phyloP scores from a whole-genome alignment of 208 protist species.

The Wallacemonas sp. region DNA sequence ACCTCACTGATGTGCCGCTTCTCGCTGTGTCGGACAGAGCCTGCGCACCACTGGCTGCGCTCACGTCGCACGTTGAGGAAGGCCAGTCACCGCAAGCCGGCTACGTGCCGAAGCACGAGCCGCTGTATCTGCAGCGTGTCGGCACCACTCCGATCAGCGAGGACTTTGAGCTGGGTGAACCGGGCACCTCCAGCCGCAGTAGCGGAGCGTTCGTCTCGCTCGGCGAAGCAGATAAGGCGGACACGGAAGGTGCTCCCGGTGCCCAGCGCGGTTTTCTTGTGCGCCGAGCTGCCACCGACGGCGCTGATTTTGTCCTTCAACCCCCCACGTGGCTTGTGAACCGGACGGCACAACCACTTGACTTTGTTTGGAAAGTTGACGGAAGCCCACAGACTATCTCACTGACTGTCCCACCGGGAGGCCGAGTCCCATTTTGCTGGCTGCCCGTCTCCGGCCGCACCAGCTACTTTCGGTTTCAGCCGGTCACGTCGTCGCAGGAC shows the following conservation, averaged over 20 bases:
- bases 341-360: neutral
- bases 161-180: slow-evolving; percentile 23
- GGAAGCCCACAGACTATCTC: neutral
- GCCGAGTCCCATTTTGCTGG: neutral
- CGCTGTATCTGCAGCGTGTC: slow-evolving; percentile 31
- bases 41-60: neutral
- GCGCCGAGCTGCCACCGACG: neutral
- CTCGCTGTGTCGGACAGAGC: neutral
- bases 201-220: slow-evolving; percentile 31
- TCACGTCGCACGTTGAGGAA: no score
- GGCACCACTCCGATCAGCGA: neutral
- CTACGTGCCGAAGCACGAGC: slow-evolving; percentile 38
- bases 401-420: neutral
- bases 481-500: neutral
- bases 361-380: neutral
- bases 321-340: slow-evolving; percentile 2
- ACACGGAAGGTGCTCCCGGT: neutral
- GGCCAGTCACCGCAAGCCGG: slow-evolving; percentile 21
- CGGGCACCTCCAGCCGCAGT: slow-evolving; percentile 32
- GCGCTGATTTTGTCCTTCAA: neutral
- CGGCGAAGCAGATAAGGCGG: slow-evolving; percentile 16
- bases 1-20: neutral
- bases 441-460: neutral
- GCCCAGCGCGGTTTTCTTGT: neutral
- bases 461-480: slow-evolving; percentile 4